Percentiles rank a stretch among this genome's conserved stretches.
These are phyloP conservation scores for Ophiostoma ulmi DNA, from an alignment of 2,329 filamentous ascomycete species.

Conservation along the genomic window DNA sequence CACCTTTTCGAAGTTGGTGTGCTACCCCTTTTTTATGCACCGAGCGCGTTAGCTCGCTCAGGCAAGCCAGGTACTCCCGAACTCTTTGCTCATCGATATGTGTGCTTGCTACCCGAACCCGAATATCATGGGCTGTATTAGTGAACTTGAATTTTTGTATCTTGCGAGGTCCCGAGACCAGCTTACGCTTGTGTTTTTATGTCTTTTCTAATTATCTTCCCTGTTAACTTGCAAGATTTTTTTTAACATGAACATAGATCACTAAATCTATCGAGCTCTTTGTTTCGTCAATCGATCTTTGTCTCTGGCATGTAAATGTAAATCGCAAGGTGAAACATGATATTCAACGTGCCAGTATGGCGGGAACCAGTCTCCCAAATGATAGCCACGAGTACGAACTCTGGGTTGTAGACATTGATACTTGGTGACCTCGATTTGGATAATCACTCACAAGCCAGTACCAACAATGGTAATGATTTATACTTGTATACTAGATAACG, in stretches of 20 bases:
- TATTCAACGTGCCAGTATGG: not conserved
- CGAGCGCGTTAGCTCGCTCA: not conserved
- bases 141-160: not conserved
- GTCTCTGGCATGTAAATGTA: slow-evolving; percentile 2
- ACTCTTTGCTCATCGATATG: not conserved
- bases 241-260: no score
- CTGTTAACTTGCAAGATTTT: not conserved
- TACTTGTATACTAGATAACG: not conserved
- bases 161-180: not conserved
- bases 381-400: not conserved
- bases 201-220: not conserved
- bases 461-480: not conserved
- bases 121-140: not conserved
- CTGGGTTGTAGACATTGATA: no score
- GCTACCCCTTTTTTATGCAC: slow-evolving; percentile 14
- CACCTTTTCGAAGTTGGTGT: not conserved
- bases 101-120: not conserved
- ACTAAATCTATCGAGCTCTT: not conserved
- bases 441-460: not conserved
- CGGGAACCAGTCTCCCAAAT: not conserved
- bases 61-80: not conserved
- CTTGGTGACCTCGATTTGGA: not conserved
- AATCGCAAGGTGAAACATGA: slow-evolving; percentile 6
- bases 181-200: not conserved
- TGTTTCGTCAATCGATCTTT: not conserved